Evolutionary conservation across 2,329 filamentous ascomycete species (phyloP).

Genomic region (Aspergillus thermomutatus): DNA sequence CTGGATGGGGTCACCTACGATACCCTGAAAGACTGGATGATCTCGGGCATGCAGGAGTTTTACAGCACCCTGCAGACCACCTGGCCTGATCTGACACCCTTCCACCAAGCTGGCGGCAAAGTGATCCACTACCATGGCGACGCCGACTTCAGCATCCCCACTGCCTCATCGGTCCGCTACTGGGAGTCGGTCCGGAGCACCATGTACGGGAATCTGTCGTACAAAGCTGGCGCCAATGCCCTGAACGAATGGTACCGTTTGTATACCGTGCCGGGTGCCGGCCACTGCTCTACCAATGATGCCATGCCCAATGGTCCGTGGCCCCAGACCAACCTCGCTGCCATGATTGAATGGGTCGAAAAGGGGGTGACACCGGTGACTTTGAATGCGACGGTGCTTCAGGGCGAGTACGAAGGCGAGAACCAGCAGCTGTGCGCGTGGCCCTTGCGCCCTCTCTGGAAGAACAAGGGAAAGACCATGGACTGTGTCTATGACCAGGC

Average conservation of each 20-base stretch:
- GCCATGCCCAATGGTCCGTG: constrained; percentile 38
- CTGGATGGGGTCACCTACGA: constrained; percentile 49
- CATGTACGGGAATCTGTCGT: constrained; percentile 44
- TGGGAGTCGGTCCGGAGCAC: constrained; percentile 49
- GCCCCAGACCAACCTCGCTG: constrained; percentile 43
- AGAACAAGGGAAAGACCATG: constrained; percentile 5
- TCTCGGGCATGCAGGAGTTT: constrained; percentile 44
- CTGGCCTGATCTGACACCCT: constrained; percentile 26
- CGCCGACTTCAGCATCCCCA: constrained; percentile 49
- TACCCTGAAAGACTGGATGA: constrained; percentile 52
- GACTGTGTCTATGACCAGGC: background rate
- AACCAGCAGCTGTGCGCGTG: constrained; percentile 20
- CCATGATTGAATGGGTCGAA: constrained; percentile 51
- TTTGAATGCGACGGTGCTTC: constrained; percentile 37
- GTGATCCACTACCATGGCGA: constrained; percentile 57
- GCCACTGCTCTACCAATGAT: constrained; percentile 46
- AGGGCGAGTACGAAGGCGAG: constrained; percentile 15
- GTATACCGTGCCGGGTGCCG: constrained; percentile 51
- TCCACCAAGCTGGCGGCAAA: constrained; percentile 44
- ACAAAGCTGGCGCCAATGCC: constrained; percentile 38
- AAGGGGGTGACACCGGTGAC: constrained; percentile 41
- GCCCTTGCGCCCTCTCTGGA: constrained; percentile 21
- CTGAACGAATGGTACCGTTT: constrained; percentile 52
- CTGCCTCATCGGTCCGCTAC: constrained; percentile 53
- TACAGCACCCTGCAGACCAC: constrained; percentile 51